Evolutionary conservation across 2,329 filamentous ascomycete species (phyloP), one percentile per base, ranked within the genome.

Genomic region (Fusarium udum): DNA sequence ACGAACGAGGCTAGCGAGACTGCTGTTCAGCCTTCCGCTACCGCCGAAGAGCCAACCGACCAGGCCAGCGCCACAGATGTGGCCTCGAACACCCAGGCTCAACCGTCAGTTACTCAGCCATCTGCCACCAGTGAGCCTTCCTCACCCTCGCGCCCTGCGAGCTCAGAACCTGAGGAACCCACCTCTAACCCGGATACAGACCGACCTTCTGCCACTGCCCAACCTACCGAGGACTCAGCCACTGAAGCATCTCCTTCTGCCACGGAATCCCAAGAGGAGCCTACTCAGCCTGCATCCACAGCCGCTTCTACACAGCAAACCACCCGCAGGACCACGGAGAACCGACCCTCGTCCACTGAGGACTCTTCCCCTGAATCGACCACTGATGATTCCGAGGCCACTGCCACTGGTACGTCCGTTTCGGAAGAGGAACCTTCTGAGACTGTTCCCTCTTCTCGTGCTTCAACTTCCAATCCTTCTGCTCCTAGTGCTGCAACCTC

Each of bases 341-440:
- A 67, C 45, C 65, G 36, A 48, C 72, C 63, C 24, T 39, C 36
- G 39, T 70, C 48, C 45, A 73, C 72, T 42, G 31, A 56, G 32
- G 48, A 73, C 37, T 72, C 72, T 61, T 58, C 64, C 34, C 64
- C 74, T 48, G 55, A 62, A 36, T 73, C 73, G 46, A 75, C 73
- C 34, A 72, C 65, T 28, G 65, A 74, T 40, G 72, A 77, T 70
- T 78, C 75, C 62, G 69, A 78, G 67, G 67, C 75, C 59, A 71
- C 79, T 76, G 70, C 71, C 72, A 78, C 80, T 63, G 75, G 78
- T 78, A 77, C 79, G 77, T 79, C 74, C 68, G 73, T 64, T 57
- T 67, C 70, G 58, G 73, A 78, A 78, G 76, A 76, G 72, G 71
- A 67, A 64, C 39, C 77, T 74, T 71, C 75, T 62, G 68, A 73